Conservation (phyloP, 2,329 filamentous ascomycete genomes). For the Arthroderma sp. region DNA sequence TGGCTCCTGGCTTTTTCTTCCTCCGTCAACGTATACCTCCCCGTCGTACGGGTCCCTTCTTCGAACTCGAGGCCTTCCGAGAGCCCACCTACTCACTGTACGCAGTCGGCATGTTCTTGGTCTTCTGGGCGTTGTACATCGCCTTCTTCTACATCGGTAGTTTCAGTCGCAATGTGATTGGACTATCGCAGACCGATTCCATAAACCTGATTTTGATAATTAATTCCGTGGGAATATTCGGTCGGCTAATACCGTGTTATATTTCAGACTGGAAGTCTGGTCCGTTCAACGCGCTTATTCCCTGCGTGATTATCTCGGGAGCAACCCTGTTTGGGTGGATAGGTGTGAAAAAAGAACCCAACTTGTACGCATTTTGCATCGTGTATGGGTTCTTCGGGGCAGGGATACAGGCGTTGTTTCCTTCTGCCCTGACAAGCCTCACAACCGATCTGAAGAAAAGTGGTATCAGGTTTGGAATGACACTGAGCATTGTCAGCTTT, state of each 20-base stretch:
- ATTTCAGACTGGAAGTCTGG: slow-evolving; percentile 48
- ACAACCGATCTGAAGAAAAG: slow-evolving; percentile 42
- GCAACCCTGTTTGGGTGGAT: slow-evolving; percentile 46
- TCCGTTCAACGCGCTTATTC: slow-evolving; percentile 49
- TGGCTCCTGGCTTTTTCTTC: slow-evolving; percentile 33
- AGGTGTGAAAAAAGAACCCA: slow-evolving; percentile 38
- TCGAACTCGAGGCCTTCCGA: slow-evolving; percentile 42
- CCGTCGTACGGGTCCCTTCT: slow-evolving; percentile 39
- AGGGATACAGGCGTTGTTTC: slow-evolving; percentile 55
- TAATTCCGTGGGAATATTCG: slow-evolving; percentile 50
- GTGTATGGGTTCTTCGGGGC: slow-evolving; percentile 55
- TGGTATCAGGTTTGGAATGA: slow-evolving; percentile 47
- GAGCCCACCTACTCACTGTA: slow-evolving; percentile 38
- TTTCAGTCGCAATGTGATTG: slow-evolving; percentile 31
- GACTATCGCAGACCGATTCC: slow-evolving; percentile 34
- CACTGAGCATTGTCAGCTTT: slow-evolving; percentile 43
- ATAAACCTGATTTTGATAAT: slow-evolving; percentile 53
- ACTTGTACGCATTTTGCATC: slow-evolving; percentile 50
- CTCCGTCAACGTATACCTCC: slow-evolving; percentile 41
- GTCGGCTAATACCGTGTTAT: slow-evolving; percentile 47
- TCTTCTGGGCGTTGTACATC: slow-evolving; percentile 44
- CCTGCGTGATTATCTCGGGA: slow-evolving; percentile 35
- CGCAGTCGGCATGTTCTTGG: slow-evolving; percentile 33
- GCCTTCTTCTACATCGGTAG: slow-evolving; percentile 40
- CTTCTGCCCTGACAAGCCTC: slow-evolving; percentile 47